Evolutionary conservation across 2,329 filamentous ascomycete species (phyloP), one percentile per base, ranked within the genome.

Genomic region (Zasmidium citrigriseum): DNA sequence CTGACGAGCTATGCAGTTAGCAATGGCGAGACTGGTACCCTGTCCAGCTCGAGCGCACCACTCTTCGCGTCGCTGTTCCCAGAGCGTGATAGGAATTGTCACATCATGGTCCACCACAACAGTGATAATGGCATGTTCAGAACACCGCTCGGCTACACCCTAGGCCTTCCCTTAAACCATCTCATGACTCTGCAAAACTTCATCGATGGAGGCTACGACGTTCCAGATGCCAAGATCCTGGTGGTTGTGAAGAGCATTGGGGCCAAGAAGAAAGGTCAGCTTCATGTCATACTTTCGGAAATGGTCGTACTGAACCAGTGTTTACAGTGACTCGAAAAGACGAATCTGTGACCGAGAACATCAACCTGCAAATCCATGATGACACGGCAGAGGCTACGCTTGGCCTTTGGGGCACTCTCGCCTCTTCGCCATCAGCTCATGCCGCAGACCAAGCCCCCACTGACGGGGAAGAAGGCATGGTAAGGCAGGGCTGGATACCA

Each of bases 171-270:
- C 1, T 69, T 83, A 3, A 71, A 75, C 4, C 78, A 77, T 1
- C 73, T 87, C 11, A 85, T 87, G 80, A 85, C 81, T 2, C 70
- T 87, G 29, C 79, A 79, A 53, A 77, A 77, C 46, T 87, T 84
- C 67, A 72, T 83, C 1, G 75, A 80, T 41, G 80, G 80, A 1
- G 84, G 83, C 0, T 80, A 81, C 56, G 83, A 86, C 68, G 69
- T 83, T 9, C 66, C 72, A 1, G 78, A 79, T 34, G 78, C 75
- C 0, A 83, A 80, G 52, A 72, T 87, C 1, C 73, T 87, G 2
- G 80, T 86, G 0, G 83, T 84, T 52, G 81, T 87, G 3, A 83
- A 83, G 68, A 83, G 80, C 56, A 76, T 87, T 54, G 82, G 83
- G 0, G 76, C 77, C 4, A 78, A 76, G 52, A 83, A 81, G 70